A percentile compares a stretch with the other conserved stretches of the same genome.
Evolutionary conservation across 768 basidiomycete genomes (phyloP).

Genomic region (Candolleomyces efflorescens): DNA sequence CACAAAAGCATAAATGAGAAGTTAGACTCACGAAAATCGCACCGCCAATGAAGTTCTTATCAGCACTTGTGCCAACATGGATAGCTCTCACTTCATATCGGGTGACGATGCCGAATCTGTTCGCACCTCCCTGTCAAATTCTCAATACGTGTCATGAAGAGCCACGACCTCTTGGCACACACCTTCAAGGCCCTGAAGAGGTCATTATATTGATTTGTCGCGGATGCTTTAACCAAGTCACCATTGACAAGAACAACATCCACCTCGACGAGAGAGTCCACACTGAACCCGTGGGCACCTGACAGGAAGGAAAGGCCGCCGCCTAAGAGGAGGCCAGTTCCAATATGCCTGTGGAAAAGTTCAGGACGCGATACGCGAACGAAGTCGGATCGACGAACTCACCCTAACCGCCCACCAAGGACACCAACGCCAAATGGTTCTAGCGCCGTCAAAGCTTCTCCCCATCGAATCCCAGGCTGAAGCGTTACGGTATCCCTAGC

Average conservation of each 20-base stretch:
- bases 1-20: background rate
- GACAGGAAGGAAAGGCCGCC: constrained; percentile 38
- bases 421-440: constrained; percentile 37
- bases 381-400: constrained; percentile 2
- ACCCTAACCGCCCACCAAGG: constrained; percentile 34
- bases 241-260: constrained; percentile 41
- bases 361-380: background rate
- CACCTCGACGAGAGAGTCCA: constrained; percentile 30
- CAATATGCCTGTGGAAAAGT: constrained; percentile 27
- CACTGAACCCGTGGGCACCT: constrained; percentile 33
- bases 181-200: constrained; percentile 39
- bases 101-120: constrained; percentile 43
- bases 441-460: constrained; percentile 28
- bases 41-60: constrained; percentile 36
- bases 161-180: background rate
- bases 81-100: constrained; percentile 34
- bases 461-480: constrained; percentile 39
- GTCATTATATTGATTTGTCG: constrained; percentile 34
- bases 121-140: constrained; percentile 28
- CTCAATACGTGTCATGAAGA: background rate
- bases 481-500: constrained; percentile 31
- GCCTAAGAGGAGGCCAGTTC: constrained; percentile 40
- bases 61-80: constrained; percentile 32
- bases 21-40: constrained; percentile 26
- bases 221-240: constrained; percentile 34